These are phyloP conservation scores for Metschnikowia anglica DNA, from an alignment of 805 yeast genomes.

Conservation along the genomic window DNA sequence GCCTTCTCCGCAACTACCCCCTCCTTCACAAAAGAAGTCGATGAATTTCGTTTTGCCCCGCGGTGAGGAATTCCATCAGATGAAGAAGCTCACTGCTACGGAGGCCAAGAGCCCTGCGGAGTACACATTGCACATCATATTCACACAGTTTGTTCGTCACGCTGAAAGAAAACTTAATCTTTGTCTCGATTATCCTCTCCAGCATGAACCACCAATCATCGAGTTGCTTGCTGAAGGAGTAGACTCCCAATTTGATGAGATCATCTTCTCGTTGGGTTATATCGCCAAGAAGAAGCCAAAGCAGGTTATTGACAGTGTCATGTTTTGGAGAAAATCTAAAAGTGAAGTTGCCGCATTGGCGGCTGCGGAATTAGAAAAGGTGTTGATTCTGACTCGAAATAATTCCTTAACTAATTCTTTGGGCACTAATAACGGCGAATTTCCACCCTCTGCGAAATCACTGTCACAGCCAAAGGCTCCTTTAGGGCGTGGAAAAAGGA, in stretches of 20 bases:
- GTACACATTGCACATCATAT: slow-evolving; percentile 89
- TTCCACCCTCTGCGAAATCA: slow-evolving; percentile 1
- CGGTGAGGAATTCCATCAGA: slow-evolving; percentile 34
- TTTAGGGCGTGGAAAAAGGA: slow-evolving; percentile 32
- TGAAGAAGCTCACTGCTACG: slow-evolving; percentile 42
- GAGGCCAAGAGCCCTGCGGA: slow-evolving; percentile 77
- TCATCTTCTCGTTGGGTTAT: slow-evolving; percentile 82
- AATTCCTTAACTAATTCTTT: not conserved
- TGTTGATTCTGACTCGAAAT: slow-evolving; percentile 28
- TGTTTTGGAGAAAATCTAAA: slow-evolving; percentile 97
- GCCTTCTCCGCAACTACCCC: slow-evolving; percentile 41
- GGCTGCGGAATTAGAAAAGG: slow-evolving; percentile 40
- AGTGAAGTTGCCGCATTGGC: slow-evolving; percentile 71
- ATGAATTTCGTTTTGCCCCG: slow-evolving; percentile 31
- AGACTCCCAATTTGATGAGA: slow-evolving; percentile 83
- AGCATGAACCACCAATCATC: slow-evolving; percentile 69
- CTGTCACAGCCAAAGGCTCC: slow-evolving; percentile 7
- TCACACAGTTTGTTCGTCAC: slow-evolving; percentile 91
- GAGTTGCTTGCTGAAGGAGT: slow-evolving; percentile 80
- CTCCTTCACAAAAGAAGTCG: slow-evolving; percentile 29
- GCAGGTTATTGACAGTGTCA: slow-evolving; percentile 94
- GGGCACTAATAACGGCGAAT: not conserved
- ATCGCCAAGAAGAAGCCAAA: slow-evolving; percentile 88
- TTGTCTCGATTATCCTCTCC: slow-evolving; percentile 64
- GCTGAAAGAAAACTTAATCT: slow-evolving; percentile 83